Conservation (phyloP, 1,284 basidiomycete genomes). For the Sutorius eximius region DNA sequence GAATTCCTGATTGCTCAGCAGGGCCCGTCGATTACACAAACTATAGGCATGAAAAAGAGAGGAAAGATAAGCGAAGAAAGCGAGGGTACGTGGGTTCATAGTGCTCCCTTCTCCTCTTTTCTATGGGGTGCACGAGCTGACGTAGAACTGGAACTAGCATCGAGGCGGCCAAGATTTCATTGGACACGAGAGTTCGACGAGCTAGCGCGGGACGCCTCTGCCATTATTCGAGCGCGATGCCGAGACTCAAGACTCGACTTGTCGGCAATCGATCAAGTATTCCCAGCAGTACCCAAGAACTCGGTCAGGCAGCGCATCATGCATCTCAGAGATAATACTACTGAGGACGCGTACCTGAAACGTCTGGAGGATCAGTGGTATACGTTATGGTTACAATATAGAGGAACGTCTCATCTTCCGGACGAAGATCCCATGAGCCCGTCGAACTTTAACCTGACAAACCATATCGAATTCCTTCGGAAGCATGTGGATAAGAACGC, state of each 20-base stretch:
- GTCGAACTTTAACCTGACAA: constrained; percentile 72
- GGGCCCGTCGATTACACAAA: constrained; percentile 41
- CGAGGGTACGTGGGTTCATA: constrained; percentile 24
- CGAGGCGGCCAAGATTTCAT: constrained; percentile 64
- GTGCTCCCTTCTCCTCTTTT: not conserved
- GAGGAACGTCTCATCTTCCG: constrained; percentile 64
- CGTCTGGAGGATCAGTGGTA: constrained; percentile 83
- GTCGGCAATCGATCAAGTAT: constrained; percentile 74
- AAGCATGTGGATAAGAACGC: constrained; percentile 81
- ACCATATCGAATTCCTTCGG: constrained; percentile 79
- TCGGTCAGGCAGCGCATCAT: constrained; percentile 64
- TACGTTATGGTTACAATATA: constrained; percentile 70
- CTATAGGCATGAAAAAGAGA: constrained; percentile 35
- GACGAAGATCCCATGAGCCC: constrained; percentile 71
- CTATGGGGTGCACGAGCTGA: constrained; percentile 12
- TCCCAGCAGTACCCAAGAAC: constrained; percentile 68
- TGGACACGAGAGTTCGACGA: constrained; percentile 90
- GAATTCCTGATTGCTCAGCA: constrained; percentile 57
- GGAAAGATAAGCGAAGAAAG: constrained; percentile 41
- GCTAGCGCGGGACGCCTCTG: constrained; percentile 78
- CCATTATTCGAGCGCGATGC: constrained; percentile 80
- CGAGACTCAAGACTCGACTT: constrained; percentile 63
- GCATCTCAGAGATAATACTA: constrained; percentile 61
- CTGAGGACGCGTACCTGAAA: constrained; percentile 72
- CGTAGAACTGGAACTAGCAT: constrained; percentile 20